Base-by-base conservation (phyloP, 225 moss, liverwort and hornwort species). In the Sphagnum contortum region DNA sequence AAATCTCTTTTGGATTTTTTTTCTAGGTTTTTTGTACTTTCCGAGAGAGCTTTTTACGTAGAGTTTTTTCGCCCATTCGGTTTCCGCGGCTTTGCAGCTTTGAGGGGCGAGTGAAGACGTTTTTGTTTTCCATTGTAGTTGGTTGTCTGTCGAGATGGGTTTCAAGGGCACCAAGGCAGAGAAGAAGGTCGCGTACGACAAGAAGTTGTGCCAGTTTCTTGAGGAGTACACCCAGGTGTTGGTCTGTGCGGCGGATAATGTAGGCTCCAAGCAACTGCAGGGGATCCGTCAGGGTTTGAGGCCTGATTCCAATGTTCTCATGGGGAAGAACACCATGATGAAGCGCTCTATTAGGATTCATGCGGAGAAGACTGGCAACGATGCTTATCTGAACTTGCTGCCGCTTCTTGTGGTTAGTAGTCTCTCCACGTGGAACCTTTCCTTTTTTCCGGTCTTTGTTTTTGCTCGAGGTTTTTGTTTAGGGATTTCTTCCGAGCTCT, bases 291-390 rank as follows among this genome's bases (percentile, higher is more conserved):
- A 82, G 70, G 96, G 92, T 54, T 62, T 98, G 70, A 70, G 96
- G 69, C 96, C 96, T 0, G 96, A 98, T 9, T 96, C 92, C 5
- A 55, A 82, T 9, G 88, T 96, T 13, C 81, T 98, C 4, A 92
- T 98, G 96, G 96, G 92, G 0, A 98, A 98, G 76, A 98, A 98
- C 57, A 98, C 96, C 9, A 92, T 92, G 96, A 98, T 98, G 92
- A 98, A 92, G 83, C 76, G 96, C 0, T 85, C 96, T 4, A 98
- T 98, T 5, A 83, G 87, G 3, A 71, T 92, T 0, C 80, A 89
- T 11, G 80, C 89, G 5, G 96, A 98, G 64, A 92, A 73, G 60
- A 85, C 87, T 2, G 96, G 92, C 2, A 91, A 98, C 64, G 1
- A 57, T 29, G 76, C 89, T 8, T 87, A 83, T 64, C 75, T 83